Evolutionary conservation across 257 asterid genomes (phyloP).

Genomic region (Salvia hispanica): DNA sequence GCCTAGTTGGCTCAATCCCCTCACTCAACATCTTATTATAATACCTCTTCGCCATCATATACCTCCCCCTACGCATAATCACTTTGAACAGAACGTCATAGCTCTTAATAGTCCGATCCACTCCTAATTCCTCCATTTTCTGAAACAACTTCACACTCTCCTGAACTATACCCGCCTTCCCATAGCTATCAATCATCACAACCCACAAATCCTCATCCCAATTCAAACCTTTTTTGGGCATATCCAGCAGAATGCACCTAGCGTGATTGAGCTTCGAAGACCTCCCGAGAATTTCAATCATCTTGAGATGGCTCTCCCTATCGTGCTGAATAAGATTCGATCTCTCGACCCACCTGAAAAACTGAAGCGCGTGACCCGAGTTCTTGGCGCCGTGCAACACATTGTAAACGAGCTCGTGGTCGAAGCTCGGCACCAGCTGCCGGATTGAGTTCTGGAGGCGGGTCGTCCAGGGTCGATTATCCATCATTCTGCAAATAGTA

Average conservation of each 20-base stretch:
- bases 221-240: slow-evolving; percentile 76
- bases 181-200: slow-evolving; percentile 76
- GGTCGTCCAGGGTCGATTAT: slow-evolving; percentile 85
- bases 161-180: slow-evolving; percentile 84
- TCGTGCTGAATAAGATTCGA: slow-evolving; percentile 62
- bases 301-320: slow-evolving; percentile 70
- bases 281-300: slow-evolving; percentile 74
- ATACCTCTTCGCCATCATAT: slow-evolving; percentile 86
- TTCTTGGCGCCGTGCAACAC: slow-evolving; percentile 67
- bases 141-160: slow-evolving; percentile 87
- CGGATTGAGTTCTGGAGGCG: slow-evolving; percentile 88
- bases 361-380: slow-evolving; percentile 89
- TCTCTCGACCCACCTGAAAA: slow-evolving; percentile 93
- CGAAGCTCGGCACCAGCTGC: slow-evolving; percentile 64
- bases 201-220: slow-evolving; percentile 98
- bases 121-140: slow-evolving; percentile 83
- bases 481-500: slow-evolving; percentile 81
- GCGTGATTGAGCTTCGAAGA: slow-evolving; percentile 83
- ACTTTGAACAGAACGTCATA: slow-evolving; percentile 76
- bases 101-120: slow-evolving; percentile 59
- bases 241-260: slow-evolving; percentile 78
- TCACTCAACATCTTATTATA: slow-evolving; percentile 77
- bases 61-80: slow-evolving; percentile 74
- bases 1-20: slow-evolving; percentile 79
- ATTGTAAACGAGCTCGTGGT: slow-evolving; percentile 74